Evolutionary conservation across 164 flowering plant genomes (phyloP).

Genomic region (Taxillus chinensis): DNA sequence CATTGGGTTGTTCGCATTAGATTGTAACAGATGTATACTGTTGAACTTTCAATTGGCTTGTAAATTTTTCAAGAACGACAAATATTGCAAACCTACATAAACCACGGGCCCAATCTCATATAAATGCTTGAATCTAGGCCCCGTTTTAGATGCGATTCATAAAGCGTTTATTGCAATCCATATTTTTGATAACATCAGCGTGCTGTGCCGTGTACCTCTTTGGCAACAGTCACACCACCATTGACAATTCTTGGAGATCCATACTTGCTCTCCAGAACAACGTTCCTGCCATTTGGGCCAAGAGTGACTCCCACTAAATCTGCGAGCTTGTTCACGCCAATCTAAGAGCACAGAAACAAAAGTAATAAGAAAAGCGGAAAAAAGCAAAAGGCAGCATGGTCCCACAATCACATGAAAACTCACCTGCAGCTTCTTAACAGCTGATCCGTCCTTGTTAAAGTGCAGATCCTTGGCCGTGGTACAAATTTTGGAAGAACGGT

Average conservation of each 20-base stretch:
- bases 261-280: slow-evolving; percentile 94
- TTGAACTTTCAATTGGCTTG: no score
- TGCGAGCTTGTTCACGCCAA: slow-evolving; percentile 95
- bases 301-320: slow-evolving; percentile 96
- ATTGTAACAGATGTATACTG: no score
- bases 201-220: slow-evolving; percentile 32
- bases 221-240: slow-evolving; percentile 96
- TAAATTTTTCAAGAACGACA: no score
- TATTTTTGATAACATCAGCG: no score
- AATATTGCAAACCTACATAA: no score
- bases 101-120: no score
- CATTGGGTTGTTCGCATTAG: no score
- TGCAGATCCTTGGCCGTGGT: slow-evolving; percentile 90
- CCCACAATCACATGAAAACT: slow-evolving; percentile 6
- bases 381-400: background rate
- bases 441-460: slow-evolving; percentile 89
- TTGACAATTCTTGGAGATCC: slow-evolving; percentile 96
- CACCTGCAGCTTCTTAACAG: slow-evolving; percentile 83
- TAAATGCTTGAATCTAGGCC: no score
- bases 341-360: slow-evolving; percentile 23
- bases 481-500: slow-evolving; percentile 28
- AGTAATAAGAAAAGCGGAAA: background rate
- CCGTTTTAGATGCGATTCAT: no score
- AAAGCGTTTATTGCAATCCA: background rate
- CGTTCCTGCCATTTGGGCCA: slow-evolving; percentile 97